Evolutionary conservation across 345 rosid species (phyloP), one percentile per base, ranked within the genome.

Genomic region (Luvunga scandens): DNA sequence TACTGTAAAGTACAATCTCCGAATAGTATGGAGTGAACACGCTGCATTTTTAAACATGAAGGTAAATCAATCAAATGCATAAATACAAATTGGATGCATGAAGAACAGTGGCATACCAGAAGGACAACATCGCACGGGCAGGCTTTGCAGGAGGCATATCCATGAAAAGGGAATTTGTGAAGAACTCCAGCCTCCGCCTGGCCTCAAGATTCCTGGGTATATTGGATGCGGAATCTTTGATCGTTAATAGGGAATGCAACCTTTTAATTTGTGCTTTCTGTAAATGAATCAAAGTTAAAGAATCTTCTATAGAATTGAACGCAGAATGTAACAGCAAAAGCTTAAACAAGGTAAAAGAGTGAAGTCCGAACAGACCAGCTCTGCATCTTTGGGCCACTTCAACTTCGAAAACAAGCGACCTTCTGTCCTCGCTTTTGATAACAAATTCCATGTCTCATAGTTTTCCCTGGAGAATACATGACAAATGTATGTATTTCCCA

Each of bases 11-110:
- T 79, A 96, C 99, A 73, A 77, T 86, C 91, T 96, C 99, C 1
- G 99, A 96, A 84, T 96, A 94, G 80, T 96, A 96, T 3, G 99
- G 99, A 75, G 99, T 96, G 85, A 96, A 94, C 80, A 96, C 99
- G 63, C 99, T 96, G 97, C 89, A 82, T 64, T 71, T 4, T 68
- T 42, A 80, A 33, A 45, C 5, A 39, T 12, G 81, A 66, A 76
- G 31, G 24, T 64, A 57, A 66, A 73, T 80, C 57, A 66, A 65
- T 4, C 19, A 81, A 9, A 42, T 61, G 77, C 14, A 66, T 38
- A 21, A 34, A 70, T 53, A 18, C 63, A 72, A 81, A 80, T 73
- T 14, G 7, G 14, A 55, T 45, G 0, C 64, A 50, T 7, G 42
- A 71, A 71, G 45, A 70, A 24, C 45, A 69, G 72, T 62, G 57